Base-by-base conservation (phyloP, 1,284 basidiomycete species). In the Cryptococcus neoformans region DNA sequence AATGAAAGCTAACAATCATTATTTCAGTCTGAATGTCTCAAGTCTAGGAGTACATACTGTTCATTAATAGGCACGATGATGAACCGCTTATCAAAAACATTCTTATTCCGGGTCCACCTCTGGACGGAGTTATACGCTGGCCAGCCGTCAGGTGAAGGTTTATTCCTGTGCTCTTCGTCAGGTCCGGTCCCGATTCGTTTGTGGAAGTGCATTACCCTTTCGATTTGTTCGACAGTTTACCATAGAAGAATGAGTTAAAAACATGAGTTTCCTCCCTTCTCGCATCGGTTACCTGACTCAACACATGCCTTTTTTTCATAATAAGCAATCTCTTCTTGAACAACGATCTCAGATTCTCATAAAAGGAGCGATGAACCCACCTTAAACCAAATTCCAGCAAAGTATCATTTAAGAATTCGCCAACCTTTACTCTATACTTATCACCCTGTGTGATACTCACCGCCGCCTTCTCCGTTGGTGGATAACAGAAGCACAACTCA, bases 241-340 rank as follows among this genome's bases (percentile, higher is more conserved):
- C 90, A 80, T 92, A 98, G 77, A 99, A 98, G 80, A 97, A 99
- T 0, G 94, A 93, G 72, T 87, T 98, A 81, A 99, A 98, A 6
- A 99, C 82, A 70, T 97, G 90, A 82, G 6, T 87, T 83, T 2
- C 10, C 90, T 77, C 10, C 80, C 80, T 0, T 87, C 9, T 21
- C 16, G 9, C n/a, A 16, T 39, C 75, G 56, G 84, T 81, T 21
- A 90, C 72, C 11, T 83, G 80, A 53, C 80, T 81, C 10, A 88
- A 78, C 83, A 87, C 89, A 17, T 86, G 79, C 70, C 91, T 93
- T 11, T 41, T 21, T 28, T 3, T 9, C 53, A 9, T 40, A 44
- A 36, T 49, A 12, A 44, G 39, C 54, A 17, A 39, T 6, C 16
- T 35, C 17, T 11, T 14, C 6, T 42, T 16, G 5, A 38, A 28